Base-by-base conservation (phyloP, 805 yeast species). In the Ogataea parapolymorpha region DNA sequence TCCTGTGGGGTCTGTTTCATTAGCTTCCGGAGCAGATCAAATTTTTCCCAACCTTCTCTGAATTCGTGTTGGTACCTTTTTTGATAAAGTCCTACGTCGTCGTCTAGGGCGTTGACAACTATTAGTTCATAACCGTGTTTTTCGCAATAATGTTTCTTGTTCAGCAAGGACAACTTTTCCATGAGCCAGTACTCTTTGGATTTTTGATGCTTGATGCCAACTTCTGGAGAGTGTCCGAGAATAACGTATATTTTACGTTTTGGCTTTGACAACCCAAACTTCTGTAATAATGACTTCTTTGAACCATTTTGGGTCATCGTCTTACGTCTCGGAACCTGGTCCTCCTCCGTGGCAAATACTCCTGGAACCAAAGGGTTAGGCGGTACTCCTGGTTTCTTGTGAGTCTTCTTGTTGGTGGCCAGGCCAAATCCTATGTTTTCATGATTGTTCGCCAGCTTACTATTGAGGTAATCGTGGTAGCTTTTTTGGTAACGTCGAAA, bases 51-150 rank as follows among this genome's bases (percentile, higher is more conserved):
- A 3, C 71, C 71, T 54, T 68, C 72, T 46, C 79, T 63, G 57
- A 66, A 66, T 39, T 72, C 77, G 54, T 72, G 72, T 34, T 74
- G 71, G 50, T 74, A 74, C 36, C 71, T 58, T 50, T 72, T 74
- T 46, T 70, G 65, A 48, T 65, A 65, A 23, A 59, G 34, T 17
- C 75, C 71, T 57, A 67, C 61, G 44, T 72, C 74, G 32, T 56
- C 59, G 16, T 51, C 45, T 32, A 54, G 33, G 0, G 57, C 46
- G 28, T 53, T 59, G 10, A 56, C 53, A 5, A 73, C 63, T 4
- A 74, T 63, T 38, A 74, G 55, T 22, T 74, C 75, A 45, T 74
- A 74, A 1, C 75, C 75, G 46, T 74, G 78, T 13, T 59, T 55
- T 31, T 62, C 64, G n/a, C 77, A 70, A 44, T 73, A 74, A 36